phyloP scores from a whole-genome alignment of 164 flowering plant species.

The Vitis riparia region DNA sequence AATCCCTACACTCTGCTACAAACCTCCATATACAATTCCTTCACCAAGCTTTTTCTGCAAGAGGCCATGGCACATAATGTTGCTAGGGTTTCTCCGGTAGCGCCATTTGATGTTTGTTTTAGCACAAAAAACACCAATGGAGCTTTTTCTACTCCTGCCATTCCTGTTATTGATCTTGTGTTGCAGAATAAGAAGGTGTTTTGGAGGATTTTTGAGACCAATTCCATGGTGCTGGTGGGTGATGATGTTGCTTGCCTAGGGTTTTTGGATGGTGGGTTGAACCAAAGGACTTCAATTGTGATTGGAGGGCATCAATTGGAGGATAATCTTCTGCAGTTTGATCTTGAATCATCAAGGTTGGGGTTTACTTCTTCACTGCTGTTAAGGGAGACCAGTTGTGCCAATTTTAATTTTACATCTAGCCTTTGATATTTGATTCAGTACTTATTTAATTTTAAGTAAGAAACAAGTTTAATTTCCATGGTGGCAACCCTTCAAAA shows the following conservation, averaged over 20 bases:
- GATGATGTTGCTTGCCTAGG: constrained; percentile 2
- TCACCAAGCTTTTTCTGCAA: not conserved
- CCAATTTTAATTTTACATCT: constrained; percentile 9
- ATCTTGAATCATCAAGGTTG: constrained; percentile 5
- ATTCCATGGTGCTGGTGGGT: constrained; percentile 9
- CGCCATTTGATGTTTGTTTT: constrained; percentile 15
- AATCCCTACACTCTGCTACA: not conserved
- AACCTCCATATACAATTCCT: constrained; percentile 6
- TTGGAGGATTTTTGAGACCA: constrained; percentile 17
- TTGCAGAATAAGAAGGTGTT: constrained; percentile 10
- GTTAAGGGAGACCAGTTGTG: constrained; percentile 17
- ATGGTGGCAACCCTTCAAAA: no score
- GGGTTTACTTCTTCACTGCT: constrained; percentile 21
- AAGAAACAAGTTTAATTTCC: constrained; percentile 30
- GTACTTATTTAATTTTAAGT: no score
- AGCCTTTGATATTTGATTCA: constrained; percentile 9
- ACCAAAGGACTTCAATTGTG: constrained; percentile 5
- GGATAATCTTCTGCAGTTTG: constrained; percentile 9
- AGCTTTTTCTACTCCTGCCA: not conserved
- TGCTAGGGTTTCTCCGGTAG: constrained; percentile 7
- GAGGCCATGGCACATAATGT: constrained; percentile 5
- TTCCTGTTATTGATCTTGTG: constrained; percentile 13
- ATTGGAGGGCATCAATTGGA: constrained; percentile 16
- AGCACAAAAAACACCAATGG: not conserved
- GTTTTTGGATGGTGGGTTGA: constrained; percentile 13